Conservation (phyloP, 768 basidiomycete genomes). For the Bullera alba region DNA sequence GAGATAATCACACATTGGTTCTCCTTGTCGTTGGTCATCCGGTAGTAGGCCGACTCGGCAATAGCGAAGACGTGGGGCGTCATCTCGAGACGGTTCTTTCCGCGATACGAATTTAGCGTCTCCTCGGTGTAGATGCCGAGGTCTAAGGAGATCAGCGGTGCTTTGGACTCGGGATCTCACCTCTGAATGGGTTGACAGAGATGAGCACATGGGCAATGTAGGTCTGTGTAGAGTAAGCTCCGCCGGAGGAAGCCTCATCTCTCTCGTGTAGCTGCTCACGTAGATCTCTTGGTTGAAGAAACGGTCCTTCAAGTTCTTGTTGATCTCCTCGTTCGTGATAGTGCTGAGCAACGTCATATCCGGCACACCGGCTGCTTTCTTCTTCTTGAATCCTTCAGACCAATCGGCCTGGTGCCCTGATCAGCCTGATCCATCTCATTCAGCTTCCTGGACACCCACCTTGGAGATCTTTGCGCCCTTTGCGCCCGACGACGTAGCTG, state of each 20-base stretch:
- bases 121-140: slow-evolving; percentile 97
- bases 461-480: slow-evolving; percentile 24
- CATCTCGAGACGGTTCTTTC: slow-evolving; percentile 96
- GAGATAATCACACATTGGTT: slow-evolving; percentile 99
- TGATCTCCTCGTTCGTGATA: slow-evolving; percentile 95
- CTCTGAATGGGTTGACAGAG: slow-evolving; percentile 98
- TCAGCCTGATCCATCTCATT: slow-evolving; percentile 4
- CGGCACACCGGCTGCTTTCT: slow-evolving; percentile 94
- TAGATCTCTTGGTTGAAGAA: slow-evolving; percentile 95
- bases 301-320: slow-evolving; percentile 94
- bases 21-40: slow-evolving; percentile 98
- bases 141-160: slow-evolving; percentile 52
- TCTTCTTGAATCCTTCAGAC: slow-evolving; percentile 97
- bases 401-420: slow-evolving; percentile 73
- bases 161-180: slow-evolving; percentile 48
- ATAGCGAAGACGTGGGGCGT: slow-evolving; percentile 97
- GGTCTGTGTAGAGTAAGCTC: slow-evolving; percentile 50
- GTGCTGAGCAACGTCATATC: slow-evolving; percentile 98
- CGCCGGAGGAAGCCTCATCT: slow-evolving; percentile 1
- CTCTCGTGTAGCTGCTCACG: slow-evolving; percentile 31
- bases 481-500: slow-evolving; percentile 6
- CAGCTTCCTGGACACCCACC: slow-evolving; percentile 3
- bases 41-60: slow-evolving; percentile 94
- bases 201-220: slow-evolving; percentile 98
- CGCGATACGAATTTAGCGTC: slow-evolving; percentile 72